Base-by-base conservation (phyloP, 179 eudicot species). In the Vitellaria paradoxa region DNA sequence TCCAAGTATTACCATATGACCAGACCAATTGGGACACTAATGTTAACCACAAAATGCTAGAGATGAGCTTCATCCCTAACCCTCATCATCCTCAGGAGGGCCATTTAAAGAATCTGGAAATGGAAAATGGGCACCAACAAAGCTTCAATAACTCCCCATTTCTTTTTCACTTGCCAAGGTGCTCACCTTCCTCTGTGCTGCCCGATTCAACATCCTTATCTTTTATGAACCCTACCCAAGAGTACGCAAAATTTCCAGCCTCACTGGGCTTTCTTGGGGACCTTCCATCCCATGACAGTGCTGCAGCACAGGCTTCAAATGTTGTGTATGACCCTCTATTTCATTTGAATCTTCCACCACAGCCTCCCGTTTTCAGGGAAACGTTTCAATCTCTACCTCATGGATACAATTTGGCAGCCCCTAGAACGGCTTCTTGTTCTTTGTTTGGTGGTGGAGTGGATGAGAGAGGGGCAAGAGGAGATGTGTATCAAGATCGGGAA, bases 301-400 rank as follows among this genome's bases (percentile, higher is more conserved):
- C 79, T 47, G 79, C 60, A 0, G 79, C 60, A 0, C 55, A 81
- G 5, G 62, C 83, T 0, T 64, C 81, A 0, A 70, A 20, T 66
- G 86, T 80, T 0, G 20, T 78, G 0, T 90, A 91, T 81, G 93
- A 93, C 59, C 89, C 91, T 45, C 70, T 89, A 3, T 82, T 93
- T 47, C 97, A 87, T 20, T 82, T 92, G 76, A 93, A 90, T 75
- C 85, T 91, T 12, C 92, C 93, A 18, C 91, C 90, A 13, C 94
- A 92, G 37, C 89, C 95, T 24, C 89, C 92, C 18, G 73, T 86
- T 13, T 78, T 92, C 21, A 86, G 86, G 64, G 95, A 92, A 67
- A 68, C 92, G 87, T 84, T 89, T 73, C 93, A 93, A 57, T 80
- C 91, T 14, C 45, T 86, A 0, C 91, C 95, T 0, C 83, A 89